Evolutionary conservation across 2,329 filamentous ascomycete species (phyloP), one percentile per base, ranked within the genome.

Genomic region (Didymella pomorum): DNA sequence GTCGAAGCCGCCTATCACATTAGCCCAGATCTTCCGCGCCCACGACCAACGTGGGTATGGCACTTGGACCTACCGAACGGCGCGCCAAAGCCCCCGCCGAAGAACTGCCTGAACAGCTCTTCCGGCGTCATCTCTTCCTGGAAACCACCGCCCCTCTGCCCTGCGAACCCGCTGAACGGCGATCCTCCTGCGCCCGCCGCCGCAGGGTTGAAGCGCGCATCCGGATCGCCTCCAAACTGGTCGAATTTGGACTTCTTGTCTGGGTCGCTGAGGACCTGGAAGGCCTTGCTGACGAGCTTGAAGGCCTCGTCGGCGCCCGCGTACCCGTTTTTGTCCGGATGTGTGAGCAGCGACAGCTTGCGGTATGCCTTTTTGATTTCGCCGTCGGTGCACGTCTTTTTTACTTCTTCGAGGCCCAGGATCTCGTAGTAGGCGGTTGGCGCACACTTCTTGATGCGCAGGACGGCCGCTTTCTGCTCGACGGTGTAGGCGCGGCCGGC

Each of bases 311-410:
- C 95, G 54, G 95, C 94, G 60, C 96, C 88, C 35, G 94, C 89
- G 76, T 97, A 93, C 49, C 93, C 93, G 83, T 99, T 99, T 83
- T 99, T 99, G 83, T 99, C 95, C 63, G 95, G 95, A 82, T 99
- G 95, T 59, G 95, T 99, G 73, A 98, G 84, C 71, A 99, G 82
- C 75, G 91, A 95, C 76, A 96, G 85, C 80, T 97, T 98, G 73
- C 94, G 87, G 80, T 99, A 99, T 7, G 95, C 94, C 82, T 98
- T 98, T 79, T 98, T 99, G 75, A 99, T 93, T 72, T 98, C 94
- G 62, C 83, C 79, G 68, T 98, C 94, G 47, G 87, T 87, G 71
- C 86, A 89, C 20, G 87, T 86, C 56, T 83, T 80, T 68, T 84
- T 84, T 37, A 89, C 81, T 63, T 83, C 82, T 68, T 89, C 85